These are phyloP conservation scores for Agaricus subrufescens DNA, from an alignment of 768 basidiomycete genomes.

Conservation along the genomic window DNA sequence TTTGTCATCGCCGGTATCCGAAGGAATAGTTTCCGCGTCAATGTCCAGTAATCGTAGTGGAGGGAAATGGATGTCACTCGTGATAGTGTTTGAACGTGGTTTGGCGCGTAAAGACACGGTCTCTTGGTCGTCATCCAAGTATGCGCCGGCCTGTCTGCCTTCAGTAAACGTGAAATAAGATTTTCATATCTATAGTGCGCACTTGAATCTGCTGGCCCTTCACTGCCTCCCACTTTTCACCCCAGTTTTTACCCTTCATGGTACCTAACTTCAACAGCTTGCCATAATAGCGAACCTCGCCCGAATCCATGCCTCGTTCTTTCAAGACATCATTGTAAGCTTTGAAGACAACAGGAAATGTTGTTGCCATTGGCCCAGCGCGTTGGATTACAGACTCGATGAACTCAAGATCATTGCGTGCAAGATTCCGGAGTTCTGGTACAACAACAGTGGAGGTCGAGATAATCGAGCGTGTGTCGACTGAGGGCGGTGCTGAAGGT, in stretches of 20 bases:
- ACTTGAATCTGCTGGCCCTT: constrained; percentile 51
- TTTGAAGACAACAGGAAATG: constrained; percentile 78
- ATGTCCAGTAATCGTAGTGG: constrained; percentile 3
- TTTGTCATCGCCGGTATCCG: constrained; percentile 1
- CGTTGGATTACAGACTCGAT: constrained; percentile 71
- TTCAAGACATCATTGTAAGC: constrained; percentile 78
- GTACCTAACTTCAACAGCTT: constrained; percentile 82
- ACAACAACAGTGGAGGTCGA: constrained; percentile 34
- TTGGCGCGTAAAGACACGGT: constrained; percentile 10
- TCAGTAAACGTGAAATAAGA: background rate
- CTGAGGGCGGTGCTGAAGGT: constrained; percentile 9
- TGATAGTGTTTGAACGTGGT: background rate
- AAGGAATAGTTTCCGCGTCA: constrained; percentile 4
- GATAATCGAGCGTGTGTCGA: constrained; percentile 21
- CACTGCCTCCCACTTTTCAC: constrained; percentile 72
- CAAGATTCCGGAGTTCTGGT: constrained; percentile 49
- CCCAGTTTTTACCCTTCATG: constrained; percentile 76
- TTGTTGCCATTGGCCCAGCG: constrained; percentile 63
- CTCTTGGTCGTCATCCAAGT: background rate
- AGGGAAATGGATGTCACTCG: background rate
- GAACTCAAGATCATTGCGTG: constrained; percentile 58
- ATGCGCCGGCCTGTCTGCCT: background rate
- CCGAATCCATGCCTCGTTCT: constrained; percentile 71
- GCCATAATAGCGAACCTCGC: constrained; percentile 78
- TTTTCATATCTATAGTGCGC: constrained; percentile 2